Base-by-base conservation (phyloP, 179 eudicot species). In the Monotropa hypopitys region DNA sequence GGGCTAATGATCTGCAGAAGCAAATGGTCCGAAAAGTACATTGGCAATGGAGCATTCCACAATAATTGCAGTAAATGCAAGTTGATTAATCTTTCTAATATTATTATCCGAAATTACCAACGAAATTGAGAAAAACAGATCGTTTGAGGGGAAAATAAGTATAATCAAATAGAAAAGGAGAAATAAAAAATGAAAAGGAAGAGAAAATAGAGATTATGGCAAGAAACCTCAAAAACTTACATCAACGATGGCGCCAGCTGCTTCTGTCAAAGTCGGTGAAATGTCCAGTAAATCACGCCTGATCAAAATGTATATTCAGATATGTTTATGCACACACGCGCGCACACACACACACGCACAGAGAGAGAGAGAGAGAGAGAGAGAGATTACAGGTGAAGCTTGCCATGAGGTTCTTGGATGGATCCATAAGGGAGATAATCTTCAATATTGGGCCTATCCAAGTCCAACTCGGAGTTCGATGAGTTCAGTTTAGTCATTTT, bases 161-260 rank as follows among this genome's bases (percentile, higher is more conserved):
- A 46, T 28, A 30, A 72, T 28, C 42, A 62, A 76, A 26, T 30
- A 63, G 32, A 5, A n/a, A 28, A 18, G 18, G 30, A 46, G n/a
- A 28, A 28, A 42, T 43, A 15, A 43, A 5, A 8, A 18, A 66
- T 28, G 28, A 1, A 56, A 28, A 20, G 33, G 12, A 5, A 71
- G 7, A 16, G 2, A 69, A 42, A 40, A 1, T 30, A 43, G 38
- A 10, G 30, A 72, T 28, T 4, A 35, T 54, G 46, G 28, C 7
- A 4, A 50, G 49, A 38, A 38, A 51, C 66, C 62, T 45, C 8
- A 53, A 54, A 3, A 35, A 76, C 97, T 87, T 76, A 93, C 98
- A 84, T 93, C 97, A 69, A 93, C 84, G 76, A 91, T 89, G 76
- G 98, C 99, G 56, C 99, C 98, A 82, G 97, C 99, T 38, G 92